These are phyloP conservation scores for Protomyces inouyei DNA, from an alignment of 1,139 yeast genomes.

Conservation along the genomic window DNA sequence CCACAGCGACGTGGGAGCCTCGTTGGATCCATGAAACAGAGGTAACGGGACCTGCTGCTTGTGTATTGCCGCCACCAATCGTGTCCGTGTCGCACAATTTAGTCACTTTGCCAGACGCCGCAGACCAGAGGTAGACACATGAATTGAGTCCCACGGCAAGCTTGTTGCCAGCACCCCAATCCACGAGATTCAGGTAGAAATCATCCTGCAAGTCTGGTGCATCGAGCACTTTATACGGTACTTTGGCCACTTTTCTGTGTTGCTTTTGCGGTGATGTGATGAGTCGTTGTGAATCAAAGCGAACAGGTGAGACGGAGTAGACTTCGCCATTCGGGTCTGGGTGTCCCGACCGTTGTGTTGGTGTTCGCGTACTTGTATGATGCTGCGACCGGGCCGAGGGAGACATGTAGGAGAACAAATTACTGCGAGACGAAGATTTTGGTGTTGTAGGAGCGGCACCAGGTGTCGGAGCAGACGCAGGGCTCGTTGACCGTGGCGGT, in stretches of 20 bases:
- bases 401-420: conserved; percentile 65
- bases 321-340: conserved; percentile 53
- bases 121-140: conserved; percentile 87
- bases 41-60: conserved; percentile 59
- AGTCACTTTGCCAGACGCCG: conserved; percentile 75
- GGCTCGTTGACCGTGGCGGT: conserved; percentile 30
- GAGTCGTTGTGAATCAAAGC: conserved; percentile 78
- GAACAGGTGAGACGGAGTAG: conserved; percentile 78
- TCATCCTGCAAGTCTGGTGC: conserved; percentile 96
- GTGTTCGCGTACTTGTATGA: conserved; percentile 1
- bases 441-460: conserved; percentile 29
- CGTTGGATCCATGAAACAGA: conserved; percentile 81
- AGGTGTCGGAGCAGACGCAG: not conserved
- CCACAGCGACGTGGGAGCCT: conserved; percentile 87
- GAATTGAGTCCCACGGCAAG: conserved; percentile 88
- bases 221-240: conserved; percentile 88
- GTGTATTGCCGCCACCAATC: conserved; percentile 2
- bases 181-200: conserved; percentile 82
- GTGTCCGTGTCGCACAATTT: conserved; percentile 60
- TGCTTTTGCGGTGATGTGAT: conserved; percentile 77
- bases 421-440: conserved; percentile 46
- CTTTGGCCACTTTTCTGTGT: conserved; percentile 64
- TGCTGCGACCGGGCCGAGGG: conserved; percentile 47
- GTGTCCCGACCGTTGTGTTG: conserved; percentile 43
- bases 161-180: conserved; percentile 90